Evolutionary conservation across 371 early-diverging fungal species (phyloP).

Genomic region (Apophysomyces ossiformis): DNA sequence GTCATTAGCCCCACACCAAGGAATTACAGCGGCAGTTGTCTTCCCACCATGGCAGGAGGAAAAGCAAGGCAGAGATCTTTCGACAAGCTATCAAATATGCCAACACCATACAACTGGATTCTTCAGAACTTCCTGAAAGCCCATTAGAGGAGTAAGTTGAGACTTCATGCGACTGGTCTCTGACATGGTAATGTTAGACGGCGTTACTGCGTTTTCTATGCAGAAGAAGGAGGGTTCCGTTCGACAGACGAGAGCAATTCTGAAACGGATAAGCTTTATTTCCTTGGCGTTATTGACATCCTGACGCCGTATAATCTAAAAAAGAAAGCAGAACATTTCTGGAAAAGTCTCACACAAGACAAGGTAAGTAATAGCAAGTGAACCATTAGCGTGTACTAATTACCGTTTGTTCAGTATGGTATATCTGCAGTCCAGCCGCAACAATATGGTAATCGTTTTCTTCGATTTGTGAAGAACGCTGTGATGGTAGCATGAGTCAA

Average conservation of each 20-base stretch:
- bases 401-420: conserved; percentile 41
- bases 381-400: background rate
- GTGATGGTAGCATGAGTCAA: conserved; percentile 6
- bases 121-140: conserved; percentile 53
- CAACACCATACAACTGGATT: conserved; percentile 67
- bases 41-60: conserved; percentile 41
- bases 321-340: conserved; percentile 87
- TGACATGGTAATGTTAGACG: conserved; percentile 38
- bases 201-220: conserved; percentile 80
- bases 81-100: conserved; percentile 69
- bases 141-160: conserved; percentile 51
- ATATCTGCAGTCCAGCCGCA: conserved; percentile 91
- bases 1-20: conserved; percentile 22
- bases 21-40: conserved; percentile 32
- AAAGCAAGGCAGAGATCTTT: conserved; percentile 66
- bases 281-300: conserved; percentile 95
- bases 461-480: conserved; percentile 73
- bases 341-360: conserved; percentile 82
- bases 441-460: conserved; percentile 84
- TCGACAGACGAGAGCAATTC: conserved; percentile 76
- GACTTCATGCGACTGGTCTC: background rate
- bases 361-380: conserved; percentile 43
- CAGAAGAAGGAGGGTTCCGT: conserved; percentile 88
- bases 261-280: conserved; percentile 78
- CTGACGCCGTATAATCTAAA: conserved; percentile 87